Evolutionary conservation across 192 early-diverging fungal species (phyloP), one percentile per base, ranked within the genome.

Genomic region (Coemansia sp.): DNA sequence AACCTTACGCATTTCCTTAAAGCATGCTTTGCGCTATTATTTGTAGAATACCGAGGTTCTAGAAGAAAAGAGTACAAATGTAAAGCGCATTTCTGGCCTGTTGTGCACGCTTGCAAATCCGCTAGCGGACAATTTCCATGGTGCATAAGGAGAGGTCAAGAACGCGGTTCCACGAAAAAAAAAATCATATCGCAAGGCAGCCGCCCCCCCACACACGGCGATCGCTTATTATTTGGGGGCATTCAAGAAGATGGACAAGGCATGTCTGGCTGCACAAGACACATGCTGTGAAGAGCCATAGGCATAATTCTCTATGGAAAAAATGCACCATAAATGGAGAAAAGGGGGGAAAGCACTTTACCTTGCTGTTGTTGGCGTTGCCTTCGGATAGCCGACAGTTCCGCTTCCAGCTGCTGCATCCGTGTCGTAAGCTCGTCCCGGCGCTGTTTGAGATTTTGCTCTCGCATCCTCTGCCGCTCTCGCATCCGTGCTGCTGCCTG

Each of bases 401-500:
- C 73, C 8, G 57, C 51, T 40, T 76, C 62, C 21, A 76, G 51
- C 42, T 60, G 62, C 16, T 46, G 49, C 66, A 69, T 64, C 12
- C 60, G 56, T 2, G 31, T 40, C 14, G 52, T 41, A 14, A 76
- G 46, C 42, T 69, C 58, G 45, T 66, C 47, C 11, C 63, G 32
- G 30, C 62, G 66, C 36, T 58, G 45, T 15, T 66, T 36, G 4
- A 76, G 66, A 14, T 37, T 40, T 14, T 58, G 61, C 42, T 76
- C 73, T 43, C 66, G 58, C 28, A 69, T 53, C 11, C 67, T 55
- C 56, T 76, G 73, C 23, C 73, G 56, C 45, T 76, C 73, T 31
- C 73, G 73, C 73, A 76, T 76, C 20, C 73, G 66, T 10, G 73
- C 73, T 3, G 73, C 73, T 2, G 73, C 73, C 46, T 52, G 59